These are phyloP conservation scores for Talaromyces amestolkiae DNA, from an alignment of 2,329 filamentous ascomycete species.

Conservation along the genomic window DNA sequence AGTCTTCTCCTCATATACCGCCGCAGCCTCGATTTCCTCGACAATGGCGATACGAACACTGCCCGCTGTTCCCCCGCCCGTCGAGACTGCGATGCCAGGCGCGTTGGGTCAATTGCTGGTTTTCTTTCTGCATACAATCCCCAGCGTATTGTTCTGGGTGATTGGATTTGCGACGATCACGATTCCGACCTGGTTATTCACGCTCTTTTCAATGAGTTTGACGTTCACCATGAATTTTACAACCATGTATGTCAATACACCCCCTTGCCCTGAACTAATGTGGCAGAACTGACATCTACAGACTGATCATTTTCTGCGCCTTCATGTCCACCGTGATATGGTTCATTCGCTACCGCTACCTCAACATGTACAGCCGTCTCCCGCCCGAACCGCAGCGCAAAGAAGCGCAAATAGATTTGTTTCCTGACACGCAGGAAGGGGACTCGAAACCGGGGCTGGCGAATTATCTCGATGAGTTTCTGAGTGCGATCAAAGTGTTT, in stretches of 20 bases:
- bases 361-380: constrained; percentile 94
- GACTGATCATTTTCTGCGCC: constrained; percentile 72
- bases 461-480: constrained; percentile 97
- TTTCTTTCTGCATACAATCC: constrained; percentile 53
- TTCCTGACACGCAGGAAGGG: constrained; percentile 86
- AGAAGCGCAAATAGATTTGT: constrained; percentile 91
- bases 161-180: constrained; percentile 86
- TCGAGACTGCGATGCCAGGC: constrained; percentile 41
- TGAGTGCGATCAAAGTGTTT: constrained; percentile 98
- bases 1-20: background rate
- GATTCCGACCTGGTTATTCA: constrained; percentile 83
- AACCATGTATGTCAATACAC: constrained; percentile 65
- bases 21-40: background rate
- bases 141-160: constrained; percentile 68
- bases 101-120: constrained; percentile 51
- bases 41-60: constrained; percentile 23
- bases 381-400: constrained; percentile 94
- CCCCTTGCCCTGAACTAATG: too few species aligned
- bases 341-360: constrained; percentile 90
- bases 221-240: constrained; percentile 99
- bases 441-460: constrained; percentile 85
- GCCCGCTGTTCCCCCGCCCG: constrained; percentile 31
- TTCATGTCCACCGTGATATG: constrained; percentile 85
- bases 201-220: constrained; percentile 83
- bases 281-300: constrained; percentile 30